Conservation (phyloP, 83 land plant genomes). For the Thuja plicata region DNA sequence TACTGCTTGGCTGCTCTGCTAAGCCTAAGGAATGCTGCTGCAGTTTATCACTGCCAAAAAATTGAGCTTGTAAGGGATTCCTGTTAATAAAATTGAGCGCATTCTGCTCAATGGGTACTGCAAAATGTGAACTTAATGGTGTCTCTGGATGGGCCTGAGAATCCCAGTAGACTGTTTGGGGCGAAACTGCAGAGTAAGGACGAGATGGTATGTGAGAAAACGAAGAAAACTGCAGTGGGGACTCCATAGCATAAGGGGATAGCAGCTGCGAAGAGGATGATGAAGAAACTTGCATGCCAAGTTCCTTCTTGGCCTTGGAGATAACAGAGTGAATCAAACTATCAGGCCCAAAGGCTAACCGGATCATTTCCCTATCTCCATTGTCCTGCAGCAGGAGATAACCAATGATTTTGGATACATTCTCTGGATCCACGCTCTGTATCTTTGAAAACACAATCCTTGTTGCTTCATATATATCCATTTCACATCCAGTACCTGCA, state of each 20-base stretch:
- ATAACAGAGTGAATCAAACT: constrained; percentile 39
- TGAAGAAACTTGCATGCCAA: constrained; percentile 18
- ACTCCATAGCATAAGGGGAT: neutral
- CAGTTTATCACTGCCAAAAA: neutral
- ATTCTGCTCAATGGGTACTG: constrained; percentile 3
- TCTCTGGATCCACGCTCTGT: constrained; percentile 67
- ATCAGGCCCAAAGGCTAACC: constrained; percentile 70
- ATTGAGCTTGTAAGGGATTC: constrained; percentile 5
- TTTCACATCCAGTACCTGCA: constrained; percentile 20
- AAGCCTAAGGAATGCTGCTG: neutral
- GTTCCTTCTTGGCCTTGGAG: constrained; percentile 50
- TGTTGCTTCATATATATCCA: constrained; percentile 75
- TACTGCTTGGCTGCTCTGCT: neutral
- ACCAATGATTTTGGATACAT: constrained; percentile 65
- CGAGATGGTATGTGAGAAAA: constrained; percentile 14
- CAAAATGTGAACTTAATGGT: neutral
- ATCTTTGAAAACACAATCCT: constrained; percentile 58
- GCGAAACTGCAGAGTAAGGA: neutral
- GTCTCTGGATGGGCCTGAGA: constrained; percentile 5
- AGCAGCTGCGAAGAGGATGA: neutral
- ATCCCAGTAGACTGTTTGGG: constrained; percentile 6
- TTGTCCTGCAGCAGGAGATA: constrained; percentile 67
- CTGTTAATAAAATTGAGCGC: neutral
- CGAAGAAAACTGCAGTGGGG: constrained; percentile 3
- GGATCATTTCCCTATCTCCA: constrained; percentile 63